phyloP scores from a whole-genome alignment of 108 stramenopile genomes.

The Conticribra weissflogii region DNA sequence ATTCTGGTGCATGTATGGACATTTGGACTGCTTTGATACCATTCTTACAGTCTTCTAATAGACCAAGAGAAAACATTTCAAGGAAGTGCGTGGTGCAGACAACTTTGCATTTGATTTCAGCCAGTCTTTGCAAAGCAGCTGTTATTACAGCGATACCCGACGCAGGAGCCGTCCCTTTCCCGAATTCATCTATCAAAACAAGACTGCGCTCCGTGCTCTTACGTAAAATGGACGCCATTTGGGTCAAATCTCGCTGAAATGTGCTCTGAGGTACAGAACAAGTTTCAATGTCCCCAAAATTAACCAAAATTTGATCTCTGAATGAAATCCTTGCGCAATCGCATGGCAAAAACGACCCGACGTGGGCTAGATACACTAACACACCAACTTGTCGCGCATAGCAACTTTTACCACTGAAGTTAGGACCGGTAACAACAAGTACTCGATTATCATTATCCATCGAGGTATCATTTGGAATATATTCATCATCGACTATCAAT shows the following conservation, averaged over 20 bases:
- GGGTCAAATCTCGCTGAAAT: slow-evolving; percentile 92
- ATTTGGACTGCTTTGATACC: slow-evolving; percentile 87
- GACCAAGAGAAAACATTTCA: slow-evolving; percentile 89
- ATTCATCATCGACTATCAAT: slow-evolving; percentile 84
- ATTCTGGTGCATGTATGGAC: slow-evolving; percentile 83
- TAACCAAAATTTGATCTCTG: slow-evolving; percentile 87
- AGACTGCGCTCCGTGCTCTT: slow-evolving; percentile 76
- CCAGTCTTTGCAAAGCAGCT: slow-evolving; percentile 75
- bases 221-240: slow-evolving; percentile 78
- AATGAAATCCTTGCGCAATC: slow-evolving; percentile 86
- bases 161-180: slow-evolving; percentile 93
- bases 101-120: slow-evolving; percentile 65
- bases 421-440: slow-evolving; percentile 90
- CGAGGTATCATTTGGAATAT: slow-evolving; percentile 89
- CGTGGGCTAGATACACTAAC: slow-evolving; percentile 92
- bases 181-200: slow-evolving; percentile 97
- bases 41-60: slow-evolving; percentile 65
- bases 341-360: slow-evolving; percentile 91
- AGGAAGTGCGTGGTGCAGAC: slow-evolving; percentile 94
- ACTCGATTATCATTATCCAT: slow-evolving; percentile 72
- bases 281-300: slow-evolving; percentile 90
- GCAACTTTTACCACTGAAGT: slow-evolving; percentile 94
- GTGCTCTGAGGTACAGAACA: slow-evolving; percentile 93
- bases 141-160: slow-evolving; percentile 94
- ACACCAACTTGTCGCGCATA: slow-evolving; percentile 89